A percentile compares a stretch with the other conserved stretches of the same genome.
Evolutionary conservation across 2,329 filamentous ascomycete species (phyloP).

Genomic region (Aspergillus sp.): DNA sequence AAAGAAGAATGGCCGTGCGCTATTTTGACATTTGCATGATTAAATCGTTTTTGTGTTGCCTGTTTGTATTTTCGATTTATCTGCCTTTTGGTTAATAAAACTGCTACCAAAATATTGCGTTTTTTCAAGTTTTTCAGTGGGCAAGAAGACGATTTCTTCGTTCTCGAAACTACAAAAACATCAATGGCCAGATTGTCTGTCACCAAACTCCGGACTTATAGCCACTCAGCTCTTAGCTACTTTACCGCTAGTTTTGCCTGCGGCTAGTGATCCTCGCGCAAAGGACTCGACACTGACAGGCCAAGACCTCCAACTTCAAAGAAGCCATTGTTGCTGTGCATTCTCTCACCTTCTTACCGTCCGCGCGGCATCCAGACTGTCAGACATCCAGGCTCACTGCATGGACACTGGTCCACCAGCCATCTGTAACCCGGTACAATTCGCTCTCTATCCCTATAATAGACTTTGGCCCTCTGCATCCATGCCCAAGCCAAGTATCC

Average conservation of each 20-base stretch:
- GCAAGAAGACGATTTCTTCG: not conserved
- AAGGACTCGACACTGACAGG: not conserved
- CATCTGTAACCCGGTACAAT: not conserved
- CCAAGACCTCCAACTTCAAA: not conserved
- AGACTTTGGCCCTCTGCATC: slow-evolving; percentile 20
- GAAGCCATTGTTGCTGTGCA: slow-evolving; percentile 16
- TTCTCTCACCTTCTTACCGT: slow-evolving; percentile 22
- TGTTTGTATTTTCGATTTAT: slow-evolving; percentile 1
- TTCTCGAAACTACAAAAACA: slow-evolving; percentile 7
- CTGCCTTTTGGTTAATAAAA: not conserved
- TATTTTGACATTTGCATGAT: not conserved
- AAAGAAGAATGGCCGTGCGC: slow-evolving; percentile 11
- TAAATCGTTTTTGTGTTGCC: not conserved
- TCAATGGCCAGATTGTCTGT: not conserved
- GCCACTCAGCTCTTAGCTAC: slow-evolving; percentile 4
- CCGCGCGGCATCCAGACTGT: slow-evolving; percentile 27
- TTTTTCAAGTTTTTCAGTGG: not conserved
- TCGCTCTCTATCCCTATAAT: slow-evolving; percentile 7
- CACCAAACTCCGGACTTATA: not conserved
- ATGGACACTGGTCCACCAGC: not conserved
- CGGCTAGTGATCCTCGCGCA: not conserved
- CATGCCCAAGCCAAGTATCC: slow-evolving; percentile 19
- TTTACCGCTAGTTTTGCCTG: slow-evolving; percentile 23
- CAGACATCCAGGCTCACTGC: slow-evolving; percentile 17
- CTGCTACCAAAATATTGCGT: not conserved